These are phyloP conservation scores for Globisporangium splendens DNA, from an alignment of 352 stramenopile genomes.

Conservation along the genomic window DNA sequence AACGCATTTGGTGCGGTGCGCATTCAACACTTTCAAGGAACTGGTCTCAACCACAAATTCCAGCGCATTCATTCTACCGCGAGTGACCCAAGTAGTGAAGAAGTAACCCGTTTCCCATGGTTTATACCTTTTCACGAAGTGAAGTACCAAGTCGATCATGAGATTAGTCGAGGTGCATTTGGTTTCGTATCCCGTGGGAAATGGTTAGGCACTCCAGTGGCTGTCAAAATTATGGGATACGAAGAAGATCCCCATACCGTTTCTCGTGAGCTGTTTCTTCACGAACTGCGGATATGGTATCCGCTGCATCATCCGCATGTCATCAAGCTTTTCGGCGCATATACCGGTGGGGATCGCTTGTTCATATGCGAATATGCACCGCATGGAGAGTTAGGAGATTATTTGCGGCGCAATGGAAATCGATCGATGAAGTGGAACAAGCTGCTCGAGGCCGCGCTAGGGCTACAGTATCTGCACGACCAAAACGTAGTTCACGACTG, in stretches of 20 bases:
- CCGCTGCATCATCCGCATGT: constrained; percentile 6
- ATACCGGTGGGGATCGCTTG: constrained; percentile 1
- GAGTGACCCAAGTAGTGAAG: neutral
- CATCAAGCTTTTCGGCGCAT: constrained; percentile 5
- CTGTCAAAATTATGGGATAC: constrained; percentile 8
- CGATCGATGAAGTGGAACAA: constrained; percentile 8
- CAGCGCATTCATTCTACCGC: no score
- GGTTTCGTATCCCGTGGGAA: constrained; percentile 1
- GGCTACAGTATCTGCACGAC: constrained; percentile 7
- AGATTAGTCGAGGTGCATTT: neutral
- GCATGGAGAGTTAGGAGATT: neutral
- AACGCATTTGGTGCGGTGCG: no score
- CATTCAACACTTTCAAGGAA: no score
- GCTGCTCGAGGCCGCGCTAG: constrained; percentile 8
- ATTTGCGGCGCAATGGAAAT: neutral
- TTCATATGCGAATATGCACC: constrained; percentile 6
- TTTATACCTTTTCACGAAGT: constrained; percentile 5
- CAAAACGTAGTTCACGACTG: constrained; percentile 10
- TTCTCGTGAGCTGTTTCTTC: constrained; percentile 2
- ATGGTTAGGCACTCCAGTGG: constrained; percentile 2
- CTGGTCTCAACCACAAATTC: no score
- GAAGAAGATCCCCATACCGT: neutral
- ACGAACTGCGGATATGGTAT: constrained; percentile 9
- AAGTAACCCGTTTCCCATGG: neutral
- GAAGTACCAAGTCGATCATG: neutral